These are phyloP conservation scores for Arthrobotrys entomopaga DNA, from an alignment of 2,329 filamentous ascomycete genomes.

Conservation along the genomic window DNA sequence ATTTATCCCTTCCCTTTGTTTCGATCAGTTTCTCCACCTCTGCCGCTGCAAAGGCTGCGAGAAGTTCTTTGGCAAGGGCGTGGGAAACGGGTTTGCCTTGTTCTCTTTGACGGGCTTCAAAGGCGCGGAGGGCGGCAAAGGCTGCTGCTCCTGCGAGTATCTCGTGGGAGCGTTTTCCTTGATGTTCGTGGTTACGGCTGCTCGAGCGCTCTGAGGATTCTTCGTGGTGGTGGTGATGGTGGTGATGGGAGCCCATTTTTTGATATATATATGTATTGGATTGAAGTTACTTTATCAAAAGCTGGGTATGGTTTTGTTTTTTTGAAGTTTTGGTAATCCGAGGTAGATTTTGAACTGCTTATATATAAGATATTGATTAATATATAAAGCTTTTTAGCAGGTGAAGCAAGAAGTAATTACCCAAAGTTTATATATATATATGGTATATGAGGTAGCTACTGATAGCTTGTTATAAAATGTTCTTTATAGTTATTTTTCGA, in stretches of 20 bases:
- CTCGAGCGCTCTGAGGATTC: not conserved
- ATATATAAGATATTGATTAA: too few species aligned
- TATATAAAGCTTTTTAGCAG: not conserved
- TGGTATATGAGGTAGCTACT: too few species aligned
- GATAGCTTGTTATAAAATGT: too few species aligned
- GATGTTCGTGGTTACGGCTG: slow-evolving; percentile 61
- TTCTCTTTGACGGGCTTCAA: slow-evolving; percentile 77
- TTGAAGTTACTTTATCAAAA: not conserved
- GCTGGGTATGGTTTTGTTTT: not conserved
- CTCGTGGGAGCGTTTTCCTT: slow-evolving; percentile 77
- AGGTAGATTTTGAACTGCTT: slow-evolving; percentile 3
- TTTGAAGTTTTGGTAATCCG: not conserved
- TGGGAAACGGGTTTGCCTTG: slow-evolving; percentile 78
- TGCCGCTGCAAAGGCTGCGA: slow-evolving; percentile 76
- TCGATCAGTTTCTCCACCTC: slow-evolving; percentile 81
- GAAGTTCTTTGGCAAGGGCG: slow-evolving; percentile 78
- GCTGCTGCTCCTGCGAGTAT: slow-evolving; percentile 78
- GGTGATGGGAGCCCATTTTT: slow-evolving; percentile 38
- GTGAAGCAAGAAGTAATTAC: too few species aligned
- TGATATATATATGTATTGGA: not conserved
- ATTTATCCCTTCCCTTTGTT: slow-evolving; percentile 72
- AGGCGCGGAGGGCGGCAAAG: slow-evolving; percentile 82
- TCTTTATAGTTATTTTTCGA: too few species aligned
- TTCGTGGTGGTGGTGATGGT: slow-evolving; percentile 14
- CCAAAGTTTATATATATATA: too few species aligned